phyloP scores from a whole-genome alignment of 352 stramenopile genomes.

The Phytophthora podocarpi region DNA sequence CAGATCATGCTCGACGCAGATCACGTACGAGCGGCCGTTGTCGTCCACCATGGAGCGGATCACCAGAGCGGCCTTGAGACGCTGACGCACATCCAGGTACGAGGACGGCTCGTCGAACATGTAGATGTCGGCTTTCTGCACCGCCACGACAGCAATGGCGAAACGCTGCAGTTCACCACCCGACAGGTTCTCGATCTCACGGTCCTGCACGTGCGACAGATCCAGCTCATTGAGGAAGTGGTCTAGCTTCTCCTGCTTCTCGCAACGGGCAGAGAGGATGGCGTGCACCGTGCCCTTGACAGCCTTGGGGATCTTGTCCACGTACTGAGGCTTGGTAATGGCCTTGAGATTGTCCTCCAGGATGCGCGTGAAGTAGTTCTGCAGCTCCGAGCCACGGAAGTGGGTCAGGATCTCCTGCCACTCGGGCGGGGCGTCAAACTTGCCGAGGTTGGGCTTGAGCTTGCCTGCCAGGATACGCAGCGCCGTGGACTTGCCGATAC shows the following conservation, averaged over 20 bases:
- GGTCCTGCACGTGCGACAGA: constrained; percentile 96
- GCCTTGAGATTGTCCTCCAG: constrained; percentile 99
- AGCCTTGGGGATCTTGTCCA: constrained; percentile 99
- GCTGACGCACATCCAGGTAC: constrained; percentile 99
- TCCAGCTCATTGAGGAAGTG: constrained; percentile 94
- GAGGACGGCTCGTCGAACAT: constrained; percentile 99
- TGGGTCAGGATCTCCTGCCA: constrained; percentile 99
- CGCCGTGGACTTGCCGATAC: constrained; percentile 99
- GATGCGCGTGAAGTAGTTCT: constrained; percentile 99
- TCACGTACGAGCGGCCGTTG: constrained; percentile 93
- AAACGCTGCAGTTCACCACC: constrained; percentile 99
- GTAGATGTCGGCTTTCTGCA: constrained; percentile 98
- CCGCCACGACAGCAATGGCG: constrained; percentile 96
- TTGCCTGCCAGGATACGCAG: constrained; percentile 99
- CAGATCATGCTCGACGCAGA: constrained; percentile 99
- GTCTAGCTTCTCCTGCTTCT: constrained; percentile 80
- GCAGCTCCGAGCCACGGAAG: constrained; percentile 97
- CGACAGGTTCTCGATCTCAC: constrained; percentile 95
- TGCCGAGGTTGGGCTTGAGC: constrained; percentile 99
- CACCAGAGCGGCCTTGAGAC: constrained; percentile 97
- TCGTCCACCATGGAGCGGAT: constrained; percentile 97
- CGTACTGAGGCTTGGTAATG: constrained; percentile 99
- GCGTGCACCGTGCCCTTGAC: constrained; percentile 95
- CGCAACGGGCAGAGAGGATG: constrained; percentile 95
- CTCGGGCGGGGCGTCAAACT: constrained; percentile 96